Conservation (phyloP, 768 basidiomycete species). For the Boletus patriciae region DNA sequence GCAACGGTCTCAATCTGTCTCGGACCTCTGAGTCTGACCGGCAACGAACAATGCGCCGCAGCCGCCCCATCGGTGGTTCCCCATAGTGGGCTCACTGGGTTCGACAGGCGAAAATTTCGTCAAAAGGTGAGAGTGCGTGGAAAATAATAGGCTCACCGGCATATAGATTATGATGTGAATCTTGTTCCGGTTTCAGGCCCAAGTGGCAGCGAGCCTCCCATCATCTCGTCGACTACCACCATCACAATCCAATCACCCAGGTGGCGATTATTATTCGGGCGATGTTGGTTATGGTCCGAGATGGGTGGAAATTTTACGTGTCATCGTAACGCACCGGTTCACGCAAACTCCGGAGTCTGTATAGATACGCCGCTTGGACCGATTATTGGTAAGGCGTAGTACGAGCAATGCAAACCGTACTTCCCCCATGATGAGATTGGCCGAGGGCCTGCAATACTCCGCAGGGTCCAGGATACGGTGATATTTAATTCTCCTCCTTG, state of each 20-base stretch:
- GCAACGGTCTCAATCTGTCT: slow-evolving; percentile 11
- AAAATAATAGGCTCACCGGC: background rate
- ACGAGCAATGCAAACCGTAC: background rate
- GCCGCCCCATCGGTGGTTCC: background rate
- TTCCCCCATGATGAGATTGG: background rate
- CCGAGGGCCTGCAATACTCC: background rate
- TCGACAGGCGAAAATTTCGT: background rate
- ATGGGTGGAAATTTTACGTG: slow-evolving; percentile 26
- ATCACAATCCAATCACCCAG: background rate
- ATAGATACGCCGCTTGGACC: background rate
- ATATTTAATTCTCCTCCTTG: background rate
- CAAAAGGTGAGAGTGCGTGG: background rate
- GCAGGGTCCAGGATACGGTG: background rate
- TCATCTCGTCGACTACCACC: background rate
- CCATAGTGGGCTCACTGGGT: background rate
- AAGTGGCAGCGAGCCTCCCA: background rate
- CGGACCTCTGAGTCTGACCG: background rate
- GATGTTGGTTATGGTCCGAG: background rate
- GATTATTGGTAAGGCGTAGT: slow-evolving; percentile 2
- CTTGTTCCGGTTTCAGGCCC: background rate
- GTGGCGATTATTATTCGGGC: background rate
- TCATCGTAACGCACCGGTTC: slow-evolving; percentile 2
- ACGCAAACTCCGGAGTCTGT: slow-evolving; percentile 4
- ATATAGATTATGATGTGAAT: background rate
- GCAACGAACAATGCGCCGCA: slow-evolving; percentile 5